Evolutionary conservation across 1,284 basidiomycete genomes (phyloP).

Genomic region (Dichomitus squalens): DNA sequence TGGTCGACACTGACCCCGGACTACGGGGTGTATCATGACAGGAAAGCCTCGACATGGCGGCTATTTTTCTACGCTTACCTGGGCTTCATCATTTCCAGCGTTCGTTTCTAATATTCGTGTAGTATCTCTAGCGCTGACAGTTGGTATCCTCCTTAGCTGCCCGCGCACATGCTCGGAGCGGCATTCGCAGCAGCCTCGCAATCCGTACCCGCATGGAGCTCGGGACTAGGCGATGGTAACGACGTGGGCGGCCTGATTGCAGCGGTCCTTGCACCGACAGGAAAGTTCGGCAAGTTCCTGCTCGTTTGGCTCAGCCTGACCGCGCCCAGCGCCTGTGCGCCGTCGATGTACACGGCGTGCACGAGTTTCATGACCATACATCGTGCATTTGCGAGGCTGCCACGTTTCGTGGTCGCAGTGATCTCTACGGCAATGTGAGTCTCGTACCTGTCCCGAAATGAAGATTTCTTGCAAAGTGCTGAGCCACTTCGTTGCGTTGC

Average conservation of each 20-base stretch:
- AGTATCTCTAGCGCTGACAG: not conserved
- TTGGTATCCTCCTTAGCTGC: slow-evolving; percentile 41
- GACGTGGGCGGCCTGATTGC: slow-evolving; percentile 54
- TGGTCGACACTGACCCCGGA: slow-evolving; percentile 61
- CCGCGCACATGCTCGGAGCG: slow-evolving; percentile 65
- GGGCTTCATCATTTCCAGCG: slow-evolving; percentile 63
- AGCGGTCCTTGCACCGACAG: slow-evolving; percentile 45
- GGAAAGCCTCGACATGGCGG: slow-evolving; percentile 45
- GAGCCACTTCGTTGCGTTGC: not conserved
- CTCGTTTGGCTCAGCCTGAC: slow-evolving; percentile 59
- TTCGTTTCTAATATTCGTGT: slow-evolving; percentile 30
- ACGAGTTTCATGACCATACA: slow-evolving; percentile 73
- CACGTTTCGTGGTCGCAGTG: slow-evolving; percentile 73
- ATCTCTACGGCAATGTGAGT: slow-evolving; percentile 71
- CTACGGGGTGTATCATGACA: slow-evolving; percentile 60
- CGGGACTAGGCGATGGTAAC: slow-evolving; percentile 55
- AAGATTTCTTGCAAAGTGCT: not conserved
- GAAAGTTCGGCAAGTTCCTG: slow-evolving; percentile 59
- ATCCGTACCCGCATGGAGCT: slow-evolving; percentile 62
- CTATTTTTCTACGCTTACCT: slow-evolving; percentile 54
- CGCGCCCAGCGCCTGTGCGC: slow-evolving; percentile 61
- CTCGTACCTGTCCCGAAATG: not conserved
- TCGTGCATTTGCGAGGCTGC: slow-evolving; percentile 56
- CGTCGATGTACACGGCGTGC: slow-evolving; percentile 79
- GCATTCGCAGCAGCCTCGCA: slow-evolving; percentile 59